Evolutionary conservation across 306 rosid species (phyloP), one percentile per base, ranked within the genome.

Genomic region (Trichosanthes cucumerina): DNA sequence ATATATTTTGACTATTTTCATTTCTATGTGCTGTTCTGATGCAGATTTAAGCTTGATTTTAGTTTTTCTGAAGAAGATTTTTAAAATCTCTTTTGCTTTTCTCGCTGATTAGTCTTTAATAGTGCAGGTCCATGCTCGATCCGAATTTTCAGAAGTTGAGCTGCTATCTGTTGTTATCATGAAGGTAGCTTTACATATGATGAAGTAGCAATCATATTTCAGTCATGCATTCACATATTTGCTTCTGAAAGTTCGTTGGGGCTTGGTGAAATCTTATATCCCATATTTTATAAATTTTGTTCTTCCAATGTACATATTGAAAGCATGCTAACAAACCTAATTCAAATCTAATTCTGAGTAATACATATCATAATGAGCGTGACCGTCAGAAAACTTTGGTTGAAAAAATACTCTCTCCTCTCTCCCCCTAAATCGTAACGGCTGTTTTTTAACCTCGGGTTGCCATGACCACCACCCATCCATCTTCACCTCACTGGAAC

Each of bases 111-210:
- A 57, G 79, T 82, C 75, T 79, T 75, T 74, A 82, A n/a, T n/a
- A 47, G 72, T 77, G 79, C 80, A 94, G 96, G 89, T 94, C 65
- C 95, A 94, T 79, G 84, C 87, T 58, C 96, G 81, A 69, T 94
- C 98, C 66, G 98, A 94, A 86, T 94, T 89, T 86, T 92, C 97
- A 5, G 98, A 90, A 87, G 97, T 89, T 49, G 98, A 94, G 85
- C 84, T 92, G 71, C 84, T 94, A 43, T 92, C 97, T 49, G 91
- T 94, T 79, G 97, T 94, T 85, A 76, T 92, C 78, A 89, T 92
- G 97, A 94, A 92, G 98, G 98, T 92, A 78, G 76, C 79, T 21
- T 13, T 52, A 50, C 60, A 19, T 75, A 24, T 71, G 23, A 44
- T 41, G 9, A 24, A 24, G 58, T 38, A 71, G 49, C 58, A 46